phyloP scores from a whole-genome alignment of 768 basidiomycete species.

The Tylopilus vinaceipallidus region DNA sequence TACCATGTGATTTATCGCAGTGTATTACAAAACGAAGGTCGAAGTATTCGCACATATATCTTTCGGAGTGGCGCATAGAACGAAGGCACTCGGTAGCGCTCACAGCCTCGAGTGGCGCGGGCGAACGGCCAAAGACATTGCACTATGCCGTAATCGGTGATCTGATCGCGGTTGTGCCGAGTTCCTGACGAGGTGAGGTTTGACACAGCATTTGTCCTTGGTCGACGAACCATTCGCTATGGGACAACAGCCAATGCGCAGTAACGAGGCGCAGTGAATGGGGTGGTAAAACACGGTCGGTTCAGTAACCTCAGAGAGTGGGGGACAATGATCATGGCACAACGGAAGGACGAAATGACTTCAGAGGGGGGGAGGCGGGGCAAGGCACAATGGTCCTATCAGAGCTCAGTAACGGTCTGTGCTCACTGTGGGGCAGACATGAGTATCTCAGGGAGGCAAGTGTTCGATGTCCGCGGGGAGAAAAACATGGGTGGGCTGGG shows the following conservation, averaged over 20 bases:
- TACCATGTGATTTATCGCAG: slow-evolving; percentile 4
- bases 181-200: slow-evolving; percentile 3
- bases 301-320: no score
- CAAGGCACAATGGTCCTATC: no score
- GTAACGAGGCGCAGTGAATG: slow-evolving; percentile 1
- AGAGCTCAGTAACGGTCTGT: no score
- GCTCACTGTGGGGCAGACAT: no score
- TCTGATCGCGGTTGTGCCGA: background rate
- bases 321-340: no score
- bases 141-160: slow-evolving; percentile 14
- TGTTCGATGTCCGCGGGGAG: background rate
- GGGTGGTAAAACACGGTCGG: no score
- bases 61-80: background rate
- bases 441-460: background rate
- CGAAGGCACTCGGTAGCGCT: background rate
- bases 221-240: background rate
- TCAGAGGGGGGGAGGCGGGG: no score
- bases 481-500: background rate
- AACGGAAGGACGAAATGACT: no score
- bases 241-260: slow-evolving; percentile 2
- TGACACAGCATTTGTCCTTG: slow-evolving; percentile 14
- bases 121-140: no score
- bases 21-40: background rate
- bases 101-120: slow-evolving; percentile 18
- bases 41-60: background rate